These are phyloP conservation scores for Pleurotus pulmonarius DNA, from an alignment of 768 basidiomycete species.

Conservation along the genomic window DNA sequence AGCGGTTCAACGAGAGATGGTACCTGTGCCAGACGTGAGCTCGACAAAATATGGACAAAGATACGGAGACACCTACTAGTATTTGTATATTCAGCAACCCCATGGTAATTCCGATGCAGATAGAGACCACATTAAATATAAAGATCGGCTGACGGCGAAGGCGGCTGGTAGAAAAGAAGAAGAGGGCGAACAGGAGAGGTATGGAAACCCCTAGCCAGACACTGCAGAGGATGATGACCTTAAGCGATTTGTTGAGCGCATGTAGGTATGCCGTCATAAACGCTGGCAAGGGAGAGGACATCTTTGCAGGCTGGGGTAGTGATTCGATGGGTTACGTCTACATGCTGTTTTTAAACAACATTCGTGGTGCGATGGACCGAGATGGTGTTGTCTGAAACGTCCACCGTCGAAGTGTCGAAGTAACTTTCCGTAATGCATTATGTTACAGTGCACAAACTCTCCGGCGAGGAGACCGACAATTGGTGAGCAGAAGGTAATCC, in stretches of 20 bases:
- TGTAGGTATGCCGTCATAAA: neutral
- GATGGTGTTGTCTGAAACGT: too few relatives aligned
- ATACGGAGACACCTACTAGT: neutral
- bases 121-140: slow-evolving; percentile 16
- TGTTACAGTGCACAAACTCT: too few relatives aligned
- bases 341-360: too few relatives aligned
- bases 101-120: slow-evolving; percentile 16
- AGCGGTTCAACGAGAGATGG: slow-evolving; percentile 2
- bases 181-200: slow-evolving; percentile 15
- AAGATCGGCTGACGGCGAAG: slow-evolving; percentile 17
- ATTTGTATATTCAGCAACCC: slow-evolving; percentile 12
- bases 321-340: too few relatives aligned
- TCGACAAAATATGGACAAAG: neutral
- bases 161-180: slow-evolving; percentile 17
- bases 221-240: neutral
- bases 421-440: too few relatives aligned
- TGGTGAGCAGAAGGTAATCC: too few relatives aligned
- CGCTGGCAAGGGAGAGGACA: too few relatives aligned
- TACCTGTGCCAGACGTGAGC: neutral
- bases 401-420: too few relatives aligned
- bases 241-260: neutral
- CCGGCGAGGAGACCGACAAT: too few relatives aligned
- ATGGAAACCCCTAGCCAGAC: neutral
- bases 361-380: too few relatives aligned
- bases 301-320: too few relatives aligned